Base-by-base conservation (phyloP, 177 flowering plant species). In the Vitis hybrid region DNA sequence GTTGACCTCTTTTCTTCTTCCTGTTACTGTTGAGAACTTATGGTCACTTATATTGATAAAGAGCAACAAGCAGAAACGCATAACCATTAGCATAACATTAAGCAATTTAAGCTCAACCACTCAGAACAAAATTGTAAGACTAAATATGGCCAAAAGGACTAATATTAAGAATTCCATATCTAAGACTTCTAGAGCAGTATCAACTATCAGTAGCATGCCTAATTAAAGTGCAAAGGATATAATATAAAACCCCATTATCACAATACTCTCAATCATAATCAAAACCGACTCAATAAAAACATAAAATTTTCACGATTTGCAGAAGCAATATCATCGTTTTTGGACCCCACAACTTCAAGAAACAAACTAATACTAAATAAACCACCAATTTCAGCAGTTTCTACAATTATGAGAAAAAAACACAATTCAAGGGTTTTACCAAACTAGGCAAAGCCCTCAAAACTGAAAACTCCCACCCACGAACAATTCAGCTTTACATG, bases 1-100 rank as follows among this genome's bases (percentile, higher is more conserved):
- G 78, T 71, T 85, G 91, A 59, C 85, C 92, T 75, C 95, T 82
- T 84, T 89, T 93, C 66, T 91, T 91, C 91, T 91, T 93, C 82
- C 73, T 86, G 53, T 81, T 82, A 69, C 92, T 88, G 79, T 68
- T 75, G 8, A 71, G 7, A 69, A 71, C 22, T 33, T 19, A 71
- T 22, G 9, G 19, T 68, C 33, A 62, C 62, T 67, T 13, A 56
- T 2, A 14, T 28, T 24, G 4, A 22, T 33, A 28, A 55, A 60
- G 33, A 11, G 66, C 22, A 56, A 38, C 62, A 66, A 50, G n/a
- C 14, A 49, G 22, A 19, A 44, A 18, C 38, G 4, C 19, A 8
- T 22, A 51, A 52, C n/a, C 56, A 65, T 10, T 55, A 55, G 58
- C 15, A 55, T 14, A 55, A 55, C 17, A 55, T 17, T 4, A 55